Evolutionary conservation across 2,329 filamentous ascomycete species (phyloP), one percentile per base, ranked within the genome.

Genomic region (Graphium sp.): DNA sequence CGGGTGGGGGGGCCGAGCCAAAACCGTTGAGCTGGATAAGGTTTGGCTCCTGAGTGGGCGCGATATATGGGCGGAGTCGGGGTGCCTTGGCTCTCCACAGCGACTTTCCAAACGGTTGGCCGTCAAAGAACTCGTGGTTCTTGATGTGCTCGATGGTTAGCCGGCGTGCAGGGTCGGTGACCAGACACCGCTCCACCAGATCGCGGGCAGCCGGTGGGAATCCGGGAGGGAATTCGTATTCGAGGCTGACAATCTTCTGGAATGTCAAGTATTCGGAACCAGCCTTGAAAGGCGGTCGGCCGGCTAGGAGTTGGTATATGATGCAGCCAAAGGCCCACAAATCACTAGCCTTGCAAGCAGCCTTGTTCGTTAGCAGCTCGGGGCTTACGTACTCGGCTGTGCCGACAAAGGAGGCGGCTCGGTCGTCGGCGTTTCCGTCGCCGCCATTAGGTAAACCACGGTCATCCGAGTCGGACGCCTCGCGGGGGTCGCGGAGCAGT

Each of bases 291-390:
- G 89, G 89, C 5, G 89, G 89, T 34, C 89, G 66, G n/a, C 89
- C 89, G n/a, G 81, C 80, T 19, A 98, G 60, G 16, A 98, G 66
- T 50, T 98, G 89, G 49, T 92, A 98, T 37, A 98, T 74, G 41
- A 98, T 98, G 56, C 89, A 98, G 7, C 89, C 89, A 56, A 92
- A 98, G 3, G 89, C 89, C 89, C 89, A 98, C 28, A 98, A 54
- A 53, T 98, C 89, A 50, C 89, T 95, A 24, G 87, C 82, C 55
- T 95, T 98, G 60, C 87, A 94, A 13, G 87, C 89, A 43, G 81
- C 91, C 57, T 95, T 95, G 45, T 93, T 84, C 18, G 82, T 93
- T 31, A 98, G 61, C n/a, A 98, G 63, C 49, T 98, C 89, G 0
- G 89, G 89, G 45, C 89, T 95, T 40, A 98, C 89, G 44, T 98